phyloP scores from a whole-genome alignment of 352 stramenopile genomes.

The Phytopythium chamaehyphon region DNA sequence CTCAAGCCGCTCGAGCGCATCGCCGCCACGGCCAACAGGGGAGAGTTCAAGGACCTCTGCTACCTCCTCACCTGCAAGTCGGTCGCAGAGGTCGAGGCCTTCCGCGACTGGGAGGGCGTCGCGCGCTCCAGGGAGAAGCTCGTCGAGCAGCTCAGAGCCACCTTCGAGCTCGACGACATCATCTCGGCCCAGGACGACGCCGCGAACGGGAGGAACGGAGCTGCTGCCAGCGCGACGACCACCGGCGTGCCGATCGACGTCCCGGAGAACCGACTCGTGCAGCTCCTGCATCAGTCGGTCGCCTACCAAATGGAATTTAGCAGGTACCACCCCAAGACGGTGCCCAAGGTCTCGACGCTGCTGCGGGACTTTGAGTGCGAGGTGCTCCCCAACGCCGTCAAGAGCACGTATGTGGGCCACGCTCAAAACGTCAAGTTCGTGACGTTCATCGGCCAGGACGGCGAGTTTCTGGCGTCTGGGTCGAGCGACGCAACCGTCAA shows the following conservation, averaged over 20 bases:
- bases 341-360: slow-evolving; percentile 81
- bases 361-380: slow-evolving; percentile 86
- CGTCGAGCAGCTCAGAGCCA: slow-evolving; percentile 77
- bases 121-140: slow-evolving; percentile 78
- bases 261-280: slow-evolving; percentile 70
- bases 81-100: slow-evolving; percentile 74
- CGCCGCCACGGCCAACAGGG: slow-evolving; percentile 58
- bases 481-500: slow-evolving; percentile 87
- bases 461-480: slow-evolving; percentile 76
- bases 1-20: slow-evolving; percentile 88
- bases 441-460: slow-evolving; percentile 81
- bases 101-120: slow-evolving; percentile 83
- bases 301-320: slow-evolving; percentile 91
- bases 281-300: slow-evolving; percentile 81
- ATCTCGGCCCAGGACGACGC: slow-evolving; percentile 42
- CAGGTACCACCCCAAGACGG: slow-evolving; percentile 81
- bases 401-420: slow-evolving; percentile 82
- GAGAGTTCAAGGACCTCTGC: slow-evolving; percentile 87
- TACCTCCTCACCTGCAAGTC: slow-evolving; percentile 89
- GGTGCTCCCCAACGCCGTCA: slow-evolving; percentile 81
- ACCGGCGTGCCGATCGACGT: slow-evolving; percentile 30
- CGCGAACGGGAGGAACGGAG: slow-evolving; percentile 10
- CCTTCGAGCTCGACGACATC: slow-evolving; percentile 76
- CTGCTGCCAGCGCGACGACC: background rate
- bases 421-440: slow-evolving; percentile 88